phyloP scores from a whole-genome alignment of 805 yeast species.

The Pichia thaimueangensis region DNA sequence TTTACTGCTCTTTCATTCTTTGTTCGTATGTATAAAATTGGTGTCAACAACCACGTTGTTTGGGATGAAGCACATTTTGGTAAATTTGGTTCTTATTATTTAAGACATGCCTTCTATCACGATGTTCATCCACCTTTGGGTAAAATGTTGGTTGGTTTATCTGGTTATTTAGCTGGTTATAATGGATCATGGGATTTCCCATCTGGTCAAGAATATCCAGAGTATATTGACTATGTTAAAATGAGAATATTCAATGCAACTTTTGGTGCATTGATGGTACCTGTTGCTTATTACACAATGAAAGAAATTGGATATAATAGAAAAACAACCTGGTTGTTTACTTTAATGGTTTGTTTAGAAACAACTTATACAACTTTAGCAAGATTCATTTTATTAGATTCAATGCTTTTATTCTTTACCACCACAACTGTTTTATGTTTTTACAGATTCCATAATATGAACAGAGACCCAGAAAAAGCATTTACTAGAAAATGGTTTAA shows the following conservation, averaged over 20 bases:
- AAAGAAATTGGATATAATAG: slow-evolving; percentile 67
- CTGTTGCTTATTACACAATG: slow-evolving; percentile 79
- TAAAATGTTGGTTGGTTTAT: slow-evolving; percentile 69
- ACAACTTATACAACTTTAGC: slow-evolving; percentile 79
- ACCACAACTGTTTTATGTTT: slow-evolving; percentile 73
- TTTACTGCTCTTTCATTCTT: slow-evolving; percentile 66
- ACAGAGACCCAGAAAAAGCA: slow-evolving; percentile 36
- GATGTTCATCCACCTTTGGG: slow-evolving; percentile 90
- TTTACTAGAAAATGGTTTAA: slow-evolving; percentile 87
- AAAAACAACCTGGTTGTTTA: slow-evolving; percentile 68
- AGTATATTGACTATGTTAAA: slow-evolving; percentile 65
- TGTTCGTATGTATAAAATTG: slow-evolving; percentile 70
- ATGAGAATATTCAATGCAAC: slow-evolving; percentile 88
- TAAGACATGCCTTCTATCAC: slow-evolving; percentile 73
- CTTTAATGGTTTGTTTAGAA: slow-evolving; percentile 77
- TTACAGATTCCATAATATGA: slow-evolving; percentile 61
- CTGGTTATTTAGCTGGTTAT: slow-evolving; percentile 79
- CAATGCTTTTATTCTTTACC: slow-evolving; percentile 85
- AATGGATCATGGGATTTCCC: slow-evolving; percentile 87
- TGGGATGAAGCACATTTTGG: slow-evolving; percentile 99
- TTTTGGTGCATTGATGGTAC: slow-evolving; percentile 79
- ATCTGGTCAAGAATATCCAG: slow-evolving; percentile 74
- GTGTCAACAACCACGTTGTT: slow-evolving; percentile 68
- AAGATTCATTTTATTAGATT: slow-evolving; percentile 84
- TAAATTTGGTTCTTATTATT: slow-evolving; percentile 74